Conservation (phyloP, 352 stramenopile genomes). For the Aphanomyces invadans region DNA sequence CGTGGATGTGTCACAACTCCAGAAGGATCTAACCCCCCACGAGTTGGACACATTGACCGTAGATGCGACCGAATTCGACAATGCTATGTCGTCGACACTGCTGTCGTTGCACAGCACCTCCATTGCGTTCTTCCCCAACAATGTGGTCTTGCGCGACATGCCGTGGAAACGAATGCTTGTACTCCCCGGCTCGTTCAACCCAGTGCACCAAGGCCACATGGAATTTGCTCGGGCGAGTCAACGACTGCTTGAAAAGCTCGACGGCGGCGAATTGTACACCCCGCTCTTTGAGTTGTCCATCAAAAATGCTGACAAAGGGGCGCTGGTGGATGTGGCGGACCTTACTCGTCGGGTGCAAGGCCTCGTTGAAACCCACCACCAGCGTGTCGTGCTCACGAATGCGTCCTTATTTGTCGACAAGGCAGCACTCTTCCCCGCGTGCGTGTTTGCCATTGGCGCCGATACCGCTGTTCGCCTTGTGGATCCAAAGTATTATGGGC, state of each 20-base stretch:
- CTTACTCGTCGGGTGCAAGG: constrained; percentile 35
- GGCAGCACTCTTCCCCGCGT: constrained; percentile 58
- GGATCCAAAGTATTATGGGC: constrained; percentile 86
- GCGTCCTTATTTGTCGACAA: constrained; percentile 77
- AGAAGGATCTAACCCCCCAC: constrained; percentile 27
- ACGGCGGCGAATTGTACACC: constrained; percentile 30
- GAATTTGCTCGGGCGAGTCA: constrained; percentile 45
- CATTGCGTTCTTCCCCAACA: constrained; percentile 40
- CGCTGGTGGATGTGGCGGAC: constrained; percentile 32
- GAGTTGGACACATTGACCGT: constrained; percentile 30
- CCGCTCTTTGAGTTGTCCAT: constrained; percentile 71
- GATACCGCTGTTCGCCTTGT: constrained; percentile 84
- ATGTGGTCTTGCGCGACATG: constrained; percentile 30
- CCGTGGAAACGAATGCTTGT: constrained; percentile 41
- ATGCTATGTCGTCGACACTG: constrained; percentile 25
- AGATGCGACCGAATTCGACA: constrained; percentile 2
- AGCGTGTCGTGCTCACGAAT: constrained; percentile 72
- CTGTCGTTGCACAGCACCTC: constrained; percentile 26
- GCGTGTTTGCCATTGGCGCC: constrained; percentile 81
- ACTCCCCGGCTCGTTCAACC: constrained; percentile 77
- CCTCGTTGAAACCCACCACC: not conserved
- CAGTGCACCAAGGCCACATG: constrained; percentile 65
- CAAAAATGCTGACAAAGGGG: constrained; percentile 73
- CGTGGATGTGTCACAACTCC: constrained; percentile 33
- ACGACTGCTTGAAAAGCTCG: constrained; percentile 32